Conservation (phyloP, 164 flowering plant species). For the Vitis cinerea region DNA sequence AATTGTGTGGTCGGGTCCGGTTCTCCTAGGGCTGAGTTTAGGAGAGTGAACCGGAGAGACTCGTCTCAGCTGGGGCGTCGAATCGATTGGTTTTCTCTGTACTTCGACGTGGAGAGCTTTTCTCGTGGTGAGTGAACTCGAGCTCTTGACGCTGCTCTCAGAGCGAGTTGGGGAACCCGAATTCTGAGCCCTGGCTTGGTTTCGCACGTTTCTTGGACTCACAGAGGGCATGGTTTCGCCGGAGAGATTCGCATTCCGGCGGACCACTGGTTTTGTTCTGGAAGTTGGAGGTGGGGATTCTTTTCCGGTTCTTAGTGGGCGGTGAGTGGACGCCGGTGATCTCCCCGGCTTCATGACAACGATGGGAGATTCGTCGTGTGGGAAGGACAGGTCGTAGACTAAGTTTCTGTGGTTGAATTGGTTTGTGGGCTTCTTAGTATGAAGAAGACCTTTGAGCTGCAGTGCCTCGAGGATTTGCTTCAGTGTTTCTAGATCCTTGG, state of each 20-base stretch:
- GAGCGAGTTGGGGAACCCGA: slow-evolving; percentile 37
- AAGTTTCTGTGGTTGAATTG: slow-evolving; percentile 35
- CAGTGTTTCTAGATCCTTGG: slow-evolving; percentile 76
- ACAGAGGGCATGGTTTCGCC: slow-evolving; percentile 26
- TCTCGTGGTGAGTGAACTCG: slow-evolving; percentile 38
- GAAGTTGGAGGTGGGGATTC: slow-evolving; percentile 35
- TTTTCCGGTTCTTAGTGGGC: slow-evolving; percentile 20
- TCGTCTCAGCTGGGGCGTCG: slow-evolving; percentile 33
- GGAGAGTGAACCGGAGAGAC: slow-evolving; percentile 58
- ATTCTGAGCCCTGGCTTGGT: slow-evolving; percentile 23
- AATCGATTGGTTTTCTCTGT: slow-evolving; percentile 37
- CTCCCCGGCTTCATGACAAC: slow-evolving; percentile 60
- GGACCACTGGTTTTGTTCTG: slow-evolving; percentile 29
- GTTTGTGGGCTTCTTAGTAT: slow-evolving; percentile 34
- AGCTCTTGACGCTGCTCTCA: slow-evolving; percentile 40
- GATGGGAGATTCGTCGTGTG: slow-evolving; percentile 49
- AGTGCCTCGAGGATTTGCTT: slow-evolving; percentile 90
- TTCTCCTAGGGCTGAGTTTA: slow-evolving; percentile 29
- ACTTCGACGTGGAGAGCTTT: slow-evolving; percentile 40
- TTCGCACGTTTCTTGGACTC: slow-evolving; percentile 32
- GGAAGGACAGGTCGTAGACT: slow-evolving; percentile 40
- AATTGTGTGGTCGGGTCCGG: slow-evolving; percentile 33
- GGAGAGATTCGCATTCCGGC: slow-evolving; percentile 24
- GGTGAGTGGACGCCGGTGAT: slow-evolving; percentile 19
- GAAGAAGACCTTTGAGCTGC: slow-evolving; percentile 89